phyloP scores from a whole-genome alignment of 164 flowering plant genomes.

The Kingdonia uniflora region DNA sequence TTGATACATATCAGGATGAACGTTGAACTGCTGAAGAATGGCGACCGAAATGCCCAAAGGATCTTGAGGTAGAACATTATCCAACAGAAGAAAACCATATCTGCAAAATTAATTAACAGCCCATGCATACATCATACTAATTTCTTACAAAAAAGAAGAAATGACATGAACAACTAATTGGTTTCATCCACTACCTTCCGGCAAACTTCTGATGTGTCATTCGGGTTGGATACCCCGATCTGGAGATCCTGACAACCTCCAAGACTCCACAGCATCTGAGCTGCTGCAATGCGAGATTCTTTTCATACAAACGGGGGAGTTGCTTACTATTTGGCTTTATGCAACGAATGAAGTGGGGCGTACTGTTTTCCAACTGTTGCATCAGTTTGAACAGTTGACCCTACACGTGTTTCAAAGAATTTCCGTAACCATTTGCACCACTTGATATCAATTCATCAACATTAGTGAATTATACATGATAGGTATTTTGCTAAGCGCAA shows the following conservation, averaged over 20 bases:
- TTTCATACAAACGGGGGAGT: constrained; percentile 61
- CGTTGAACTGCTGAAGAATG: constrained; percentile 61
- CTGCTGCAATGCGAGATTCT: constrained; percentile 72
- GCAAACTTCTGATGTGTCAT: constrained; percentile 85
- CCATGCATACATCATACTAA: neutral
- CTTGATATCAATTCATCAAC: neutral
- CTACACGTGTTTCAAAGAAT: constrained; percentile 30
- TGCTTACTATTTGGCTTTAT: constrained; percentile 76
- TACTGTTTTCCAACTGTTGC: constrained; percentile 71
- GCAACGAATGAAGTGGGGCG: constrained; percentile 88
- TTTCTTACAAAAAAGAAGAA: neutral
- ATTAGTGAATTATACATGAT: neutral
- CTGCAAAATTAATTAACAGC: constrained; percentile 26
- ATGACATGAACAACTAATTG: no score
- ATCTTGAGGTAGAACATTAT: constrained; percentile 39
- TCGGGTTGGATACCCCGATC: constrained; percentile 80
- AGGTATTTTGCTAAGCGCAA: neutral
- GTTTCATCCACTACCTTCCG: constrained; percentile 33
- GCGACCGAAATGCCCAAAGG: constrained; percentile 71
- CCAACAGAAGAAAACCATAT: constrained; percentile 62
- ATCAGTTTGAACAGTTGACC: constrained; percentile 75
- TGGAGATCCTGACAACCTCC: constrained; percentile 80
- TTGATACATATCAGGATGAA: constrained; percentile 84
- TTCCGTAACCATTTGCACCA: neutral
- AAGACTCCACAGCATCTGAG: constrained; percentile 71